Base-by-base conservation (phyloP, 352 stramenopile genomes). In the Phytophthora idaei region DNA sequence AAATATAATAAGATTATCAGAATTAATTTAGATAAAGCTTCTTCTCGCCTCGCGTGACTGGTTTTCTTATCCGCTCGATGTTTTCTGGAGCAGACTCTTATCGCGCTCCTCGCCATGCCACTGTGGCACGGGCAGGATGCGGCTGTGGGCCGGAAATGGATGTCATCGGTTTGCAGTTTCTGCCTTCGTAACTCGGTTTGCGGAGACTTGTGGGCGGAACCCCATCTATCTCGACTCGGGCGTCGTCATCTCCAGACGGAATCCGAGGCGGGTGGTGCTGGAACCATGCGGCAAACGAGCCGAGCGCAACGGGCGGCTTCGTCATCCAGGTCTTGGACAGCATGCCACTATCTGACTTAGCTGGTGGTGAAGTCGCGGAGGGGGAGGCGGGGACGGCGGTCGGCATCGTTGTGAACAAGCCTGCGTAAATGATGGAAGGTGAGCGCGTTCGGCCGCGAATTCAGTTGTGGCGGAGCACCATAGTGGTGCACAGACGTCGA, bases 41-140 rank as follows among this genome's bases (percentile, higher is more conserved):
- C 57, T 17, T 71, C 64, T 63, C 55, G 48, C 41, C 25, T 27
- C 2, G 27, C 51, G 3, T 5, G 7, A 63, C 45, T 49, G 14
- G 21, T 11, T n/a, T 45, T 46, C 28, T 53, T 46, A 8, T 53
- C 42, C 2, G 8, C 10, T 21, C 10, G 41, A 34, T 34, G 6
- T 29, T 21, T 27, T 36, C 21, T 47, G 0, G 41, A 49, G 21
- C 4, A 5, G 17, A 49, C 39, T 60, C 50, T 71, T 32, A 72
- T n/a, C 64, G 57, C 21, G 52, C 44, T 39, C 64, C 64, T 17
- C 58, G 25, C 58, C 58, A 72, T 4, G 57, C 55, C 27, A 21
- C 21, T 21, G 62, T 39, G 34, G 34, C 10, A 9, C 36, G 36
- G 21, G 21, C 21, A 21, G 21, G 21, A 21, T 21, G 21, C 12